Conservation (phyloP, 441 rosid genomes). For the Bruguiera hainesii region DNA sequence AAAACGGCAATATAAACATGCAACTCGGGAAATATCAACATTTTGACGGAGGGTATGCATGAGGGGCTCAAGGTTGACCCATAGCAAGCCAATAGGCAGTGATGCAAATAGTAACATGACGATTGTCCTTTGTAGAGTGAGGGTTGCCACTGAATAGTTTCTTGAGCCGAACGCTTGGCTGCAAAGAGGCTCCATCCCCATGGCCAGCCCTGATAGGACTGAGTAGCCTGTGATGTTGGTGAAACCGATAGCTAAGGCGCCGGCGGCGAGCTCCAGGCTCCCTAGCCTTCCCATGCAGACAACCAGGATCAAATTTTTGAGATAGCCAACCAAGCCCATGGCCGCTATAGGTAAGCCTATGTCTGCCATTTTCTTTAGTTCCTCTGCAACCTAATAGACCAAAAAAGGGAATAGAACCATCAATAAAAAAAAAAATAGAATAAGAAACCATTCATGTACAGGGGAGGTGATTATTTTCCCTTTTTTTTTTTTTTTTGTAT, state of each 20-base stretch:
- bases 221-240: slow-evolving; percentile 92
- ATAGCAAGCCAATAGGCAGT: slow-evolving; percentile 55
- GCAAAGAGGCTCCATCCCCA: slow-evolving; percentile 88
- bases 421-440: not conserved
- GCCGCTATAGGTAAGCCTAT: slow-evolving; percentile 76
- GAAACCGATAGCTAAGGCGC: slow-evolving; percentile 84
- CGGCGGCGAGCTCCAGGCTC: slow-evolving; percentile 84
- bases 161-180: slow-evolving; percentile 84
- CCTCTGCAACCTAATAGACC: slow-evolving; percentile 53
- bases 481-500: not conserved
- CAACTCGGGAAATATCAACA: slow-evolving; percentile 56
- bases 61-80: slow-evolving; percentile 66
- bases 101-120: slow-evolving; percentile 56
- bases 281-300: slow-evolving; percentile 83
- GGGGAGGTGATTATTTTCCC: not conserved
- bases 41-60: slow-evolving; percentile 66
- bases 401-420: not conserved
- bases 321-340: slow-evolving; percentile 62
- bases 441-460: not conserved
- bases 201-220: slow-evolving; percentile 75
- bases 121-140: slow-evolving; percentile 56
- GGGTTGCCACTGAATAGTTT: slow-evolving; percentile 44
- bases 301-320: slow-evolving; percentile 71
- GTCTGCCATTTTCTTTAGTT: slow-evolving; percentile 58
- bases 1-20: slow-evolving; percentile 63